Conservation (phyloP, 2,329 filamentous ascomycete genomes). For the Amauroascus niger region DNA sequence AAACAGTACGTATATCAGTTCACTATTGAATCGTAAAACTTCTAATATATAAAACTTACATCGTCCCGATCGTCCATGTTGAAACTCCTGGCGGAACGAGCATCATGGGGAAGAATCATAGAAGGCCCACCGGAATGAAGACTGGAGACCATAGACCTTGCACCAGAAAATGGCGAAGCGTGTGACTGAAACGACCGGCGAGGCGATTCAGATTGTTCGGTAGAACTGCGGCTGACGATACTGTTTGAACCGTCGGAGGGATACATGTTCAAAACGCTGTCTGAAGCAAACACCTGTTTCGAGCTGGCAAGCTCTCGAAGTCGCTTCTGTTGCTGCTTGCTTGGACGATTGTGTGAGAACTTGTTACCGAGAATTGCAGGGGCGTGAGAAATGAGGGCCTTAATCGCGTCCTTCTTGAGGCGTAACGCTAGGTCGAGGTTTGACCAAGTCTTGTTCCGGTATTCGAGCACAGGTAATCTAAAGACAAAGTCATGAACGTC, state of each 20-base stretch:
- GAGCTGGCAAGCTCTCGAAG: slow-evolving; percentile 76
- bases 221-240: slow-evolving; percentile 31
- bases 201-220: slow-evolving; percentile 30
- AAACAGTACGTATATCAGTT: background rate
- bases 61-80: slow-evolving; percentile 33
- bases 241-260: slow-evolving; percentile 26
- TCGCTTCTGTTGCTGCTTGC: slow-evolving; percentile 64
- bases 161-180: slow-evolving; percentile 30
- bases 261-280: slow-evolving; percentile 9
- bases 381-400: slow-evolving; percentile 86
- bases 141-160: slow-evolving; percentile 30
- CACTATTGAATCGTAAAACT: too few species aligned
- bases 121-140: slow-evolving; percentile 5
- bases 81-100: slow-evolving; percentile 29
- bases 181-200: slow-evolving; percentile 31
- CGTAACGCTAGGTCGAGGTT: slow-evolving; percentile 89
- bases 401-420: slow-evolving; percentile 88
- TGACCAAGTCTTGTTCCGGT: slow-evolving; percentile 98
- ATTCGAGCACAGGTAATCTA: slow-evolving; percentile 85
- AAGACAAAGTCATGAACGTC: slow-evolving; percentile 98
- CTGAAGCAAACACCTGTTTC: slow-evolving; percentile 51
- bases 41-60: slow-evolving; percentile 22
- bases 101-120: slow-evolving; percentile 19
- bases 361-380: slow-evolving; percentile 98
- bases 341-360: slow-evolving; percentile 78